Conservation (phyloP, 208 protist species). For the Naegleria fowleri region DNA sequence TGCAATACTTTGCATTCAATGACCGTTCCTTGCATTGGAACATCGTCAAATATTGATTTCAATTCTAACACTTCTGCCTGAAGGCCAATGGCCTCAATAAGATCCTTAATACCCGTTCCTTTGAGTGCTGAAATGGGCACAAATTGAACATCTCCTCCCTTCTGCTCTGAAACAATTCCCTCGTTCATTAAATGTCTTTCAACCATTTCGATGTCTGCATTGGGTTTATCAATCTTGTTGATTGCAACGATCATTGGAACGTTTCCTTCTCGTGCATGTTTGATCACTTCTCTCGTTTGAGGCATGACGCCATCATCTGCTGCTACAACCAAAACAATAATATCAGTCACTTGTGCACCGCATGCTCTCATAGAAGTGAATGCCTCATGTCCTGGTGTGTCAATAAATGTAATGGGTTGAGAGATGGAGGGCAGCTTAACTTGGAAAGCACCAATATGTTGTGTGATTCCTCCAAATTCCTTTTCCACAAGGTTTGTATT, state of each 20-base stretch:
- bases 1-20: conserved; percentile 65
- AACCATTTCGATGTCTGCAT: conserved; percentile 61
- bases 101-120: conserved; percentile 64
- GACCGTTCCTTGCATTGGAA: conserved; percentile 72
- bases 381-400: conserved; percentile 94
- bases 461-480: conserved; percentile 97
- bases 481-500: conserved; percentile 76
- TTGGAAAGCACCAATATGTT: conserved; percentile 88
- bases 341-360: conserved; percentile 87
- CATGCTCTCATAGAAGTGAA: conserved; percentile 87
- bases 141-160: conserved; percentile 84
- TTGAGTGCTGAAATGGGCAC: conserved; percentile 79
- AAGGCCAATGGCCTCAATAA: conserved; percentile 78
- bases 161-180: conserved; percentile 76
- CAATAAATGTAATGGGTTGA: conserved; percentile 87
- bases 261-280: conserved; percentile 56
- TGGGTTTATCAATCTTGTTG: conserved; percentile 91
- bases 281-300: conserved; percentile 84
- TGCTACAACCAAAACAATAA: conserved; percentile 91
- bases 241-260: conserved; percentile 87
- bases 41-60: conserved; percentile 56
- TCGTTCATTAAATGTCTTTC: conserved; percentile 66
- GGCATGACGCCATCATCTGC: conserved; percentile 87
- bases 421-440: conserved; percentile 45
- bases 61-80: conserved; percentile 81